Evolutionary conservation across 139 green algal genomes (phyloP).

Genomic region (Zygnema cylindricum): DNA sequence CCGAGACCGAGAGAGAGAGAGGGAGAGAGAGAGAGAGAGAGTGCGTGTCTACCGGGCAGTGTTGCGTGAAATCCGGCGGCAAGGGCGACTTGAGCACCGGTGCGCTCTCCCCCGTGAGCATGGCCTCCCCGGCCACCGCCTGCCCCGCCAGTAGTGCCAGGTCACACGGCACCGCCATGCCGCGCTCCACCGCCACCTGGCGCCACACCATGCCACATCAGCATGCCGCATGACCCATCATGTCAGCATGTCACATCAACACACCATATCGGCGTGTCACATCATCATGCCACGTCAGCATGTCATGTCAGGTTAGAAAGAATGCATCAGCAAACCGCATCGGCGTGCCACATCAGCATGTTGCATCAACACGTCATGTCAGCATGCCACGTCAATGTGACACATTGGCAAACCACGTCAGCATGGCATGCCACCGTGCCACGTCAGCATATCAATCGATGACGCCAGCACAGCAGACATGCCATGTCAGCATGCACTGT

Average conservation of each 20-base stretch:
- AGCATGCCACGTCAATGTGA: too few relatives aligned
- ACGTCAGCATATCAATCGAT: too few relatives aligned
- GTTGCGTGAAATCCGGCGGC: conserved; percentile 24
- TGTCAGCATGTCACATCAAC: background rate
- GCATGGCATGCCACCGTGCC: too few relatives aligned
- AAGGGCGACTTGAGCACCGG: conserved; percentile 37
- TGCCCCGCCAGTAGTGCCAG: conserved; percentile 31
- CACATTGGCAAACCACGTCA: too few relatives aligned
- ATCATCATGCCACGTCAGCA: too few relatives aligned
- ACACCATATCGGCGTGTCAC: too few relatives aligned
- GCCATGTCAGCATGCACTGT: too few relatives aligned
- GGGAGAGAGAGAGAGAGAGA: background rate
- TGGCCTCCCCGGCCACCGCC: conserved; percentile 32
- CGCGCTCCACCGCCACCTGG: background rate
- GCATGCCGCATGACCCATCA: background rate
- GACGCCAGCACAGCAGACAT: too few relatives aligned
- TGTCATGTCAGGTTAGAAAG: too few relatives aligned
- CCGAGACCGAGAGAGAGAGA: background rate
- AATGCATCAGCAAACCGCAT: background rate
- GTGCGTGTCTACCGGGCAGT: background rate
- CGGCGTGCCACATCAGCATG: background rate
- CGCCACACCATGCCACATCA: background rate
- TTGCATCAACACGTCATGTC: background rate
- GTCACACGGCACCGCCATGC: conserved; percentile 43
- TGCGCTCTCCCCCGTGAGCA: conserved; percentile 48